Conservation (phyloP, 768 basidiomycete genomes). For the Polyporus arcularius region DNA sequence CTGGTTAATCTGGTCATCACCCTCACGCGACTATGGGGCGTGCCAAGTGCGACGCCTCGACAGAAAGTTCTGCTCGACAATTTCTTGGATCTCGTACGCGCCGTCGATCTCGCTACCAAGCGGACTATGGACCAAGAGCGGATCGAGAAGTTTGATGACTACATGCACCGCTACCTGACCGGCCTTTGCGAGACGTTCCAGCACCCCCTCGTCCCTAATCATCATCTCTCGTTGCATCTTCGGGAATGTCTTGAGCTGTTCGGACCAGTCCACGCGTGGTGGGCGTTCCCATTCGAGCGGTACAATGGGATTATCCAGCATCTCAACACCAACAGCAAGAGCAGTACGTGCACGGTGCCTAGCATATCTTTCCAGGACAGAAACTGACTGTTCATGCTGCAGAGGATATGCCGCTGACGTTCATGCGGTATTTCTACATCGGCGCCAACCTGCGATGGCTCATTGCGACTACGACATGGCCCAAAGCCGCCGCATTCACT, state of each 20-base stretch:
- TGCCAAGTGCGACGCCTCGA: background rate
- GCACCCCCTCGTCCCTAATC: constrained; percentile 27
- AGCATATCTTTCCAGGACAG: too few species aligned
- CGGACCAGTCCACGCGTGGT: constrained; percentile 29
- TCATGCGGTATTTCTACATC: too few species aligned
- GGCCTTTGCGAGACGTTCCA: too few species aligned
- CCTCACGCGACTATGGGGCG: constrained; percentile 37
- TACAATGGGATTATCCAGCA: background rate
- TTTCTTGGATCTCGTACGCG: constrained; percentile 28
- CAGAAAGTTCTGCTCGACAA: constrained; percentile 25
- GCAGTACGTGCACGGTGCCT: too few species aligned
- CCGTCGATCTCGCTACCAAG: constrained; percentile 27
- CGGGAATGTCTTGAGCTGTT: constrained; percentile 27
- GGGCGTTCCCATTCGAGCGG: too few species aligned
- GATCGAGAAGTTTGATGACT: too few species aligned
- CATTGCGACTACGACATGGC: too few species aligned
- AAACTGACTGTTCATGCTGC: too few species aligned
- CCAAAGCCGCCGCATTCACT: too few species aligned
- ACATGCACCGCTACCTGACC: too few species aligned
- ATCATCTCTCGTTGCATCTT: constrained; percentile 37
- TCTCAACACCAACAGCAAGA: background rate
- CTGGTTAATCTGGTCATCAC: constrained; percentile 37
- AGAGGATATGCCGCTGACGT: too few species aligned
- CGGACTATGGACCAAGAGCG: background rate
- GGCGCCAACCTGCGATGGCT: too few species aligned